Evolutionary conservation across 257 asterid genomes (phyloP).

Genomic region (Solanum dulcamara): DNA sequence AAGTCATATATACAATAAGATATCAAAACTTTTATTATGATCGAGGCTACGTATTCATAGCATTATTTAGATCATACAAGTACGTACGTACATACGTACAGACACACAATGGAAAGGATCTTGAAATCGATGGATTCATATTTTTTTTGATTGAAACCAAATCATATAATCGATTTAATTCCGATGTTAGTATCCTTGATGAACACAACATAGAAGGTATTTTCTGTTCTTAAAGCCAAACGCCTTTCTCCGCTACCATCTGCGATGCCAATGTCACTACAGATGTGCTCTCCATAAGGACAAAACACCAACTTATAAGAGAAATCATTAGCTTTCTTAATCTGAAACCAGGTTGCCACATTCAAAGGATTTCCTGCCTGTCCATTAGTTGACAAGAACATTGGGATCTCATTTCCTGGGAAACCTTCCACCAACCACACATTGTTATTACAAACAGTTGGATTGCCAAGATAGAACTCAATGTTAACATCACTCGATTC

Average conservation of each 20-base stretch:
- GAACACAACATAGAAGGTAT: neutral
- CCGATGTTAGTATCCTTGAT: neutral
- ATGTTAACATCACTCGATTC: neutral
- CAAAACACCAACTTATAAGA: neutral
- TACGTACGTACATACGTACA: too few species aligned
- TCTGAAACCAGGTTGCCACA: neutral
- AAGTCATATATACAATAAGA: neutral
- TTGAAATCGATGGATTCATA: neutral
- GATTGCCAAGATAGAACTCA: neutral
- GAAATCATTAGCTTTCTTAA: neutral
- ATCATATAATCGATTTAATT: neutral
- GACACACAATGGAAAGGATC: neutral
- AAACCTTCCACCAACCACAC: neutral
- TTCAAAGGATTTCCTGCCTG: neutral
- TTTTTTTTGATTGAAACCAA: neutral
- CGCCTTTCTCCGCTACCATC: neutral
- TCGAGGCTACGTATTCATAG: neutral
- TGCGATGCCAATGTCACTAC: neutral
- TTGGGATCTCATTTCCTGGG: neutral
- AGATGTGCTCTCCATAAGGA: neutral
- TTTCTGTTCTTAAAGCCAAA: neutral
- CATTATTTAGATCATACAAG: neutral
- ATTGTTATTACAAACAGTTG: neutral
- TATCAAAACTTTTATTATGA: neutral
- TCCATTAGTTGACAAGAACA: neutral